phyloP scores from a whole-genome alignment of 2,329 filamentous ascomycete genomes.

The Stachybotrys chlorohalonatus region DNA sequence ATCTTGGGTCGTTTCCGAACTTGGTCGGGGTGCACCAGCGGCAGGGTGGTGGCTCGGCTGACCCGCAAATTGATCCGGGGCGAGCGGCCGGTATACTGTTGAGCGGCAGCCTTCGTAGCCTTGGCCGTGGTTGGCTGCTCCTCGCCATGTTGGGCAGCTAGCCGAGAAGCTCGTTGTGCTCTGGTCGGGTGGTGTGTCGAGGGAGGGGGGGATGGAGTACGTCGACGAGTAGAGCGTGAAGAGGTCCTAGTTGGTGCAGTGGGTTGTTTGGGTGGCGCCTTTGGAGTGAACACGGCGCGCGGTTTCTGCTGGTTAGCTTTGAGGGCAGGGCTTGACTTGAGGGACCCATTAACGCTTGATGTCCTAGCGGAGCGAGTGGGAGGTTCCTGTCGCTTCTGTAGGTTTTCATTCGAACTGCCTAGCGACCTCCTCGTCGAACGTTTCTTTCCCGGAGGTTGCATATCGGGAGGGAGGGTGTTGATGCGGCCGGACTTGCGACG shows the following conservation, averaged over 20 bases:
- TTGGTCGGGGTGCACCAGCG: conserved; percentile 51
- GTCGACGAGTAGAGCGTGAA: conserved; percentile 25
- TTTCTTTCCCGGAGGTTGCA: conserved; percentile 39
- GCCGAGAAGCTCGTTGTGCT: conserved; percentile 32
- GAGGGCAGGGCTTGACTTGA: conserved; percentile 15
- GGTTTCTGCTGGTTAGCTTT: conserved; percentile 13
- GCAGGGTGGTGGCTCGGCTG: conserved; percentile 30
- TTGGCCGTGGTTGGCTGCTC: conserved; percentile 6
- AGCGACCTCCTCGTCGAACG: conserved; percentile 38
- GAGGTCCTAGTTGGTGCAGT: conserved; percentile 15
- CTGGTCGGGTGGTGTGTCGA: conserved; percentile 30
- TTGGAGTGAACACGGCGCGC: conserved; percentile 16
- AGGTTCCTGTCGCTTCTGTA: conserved; percentile 16
- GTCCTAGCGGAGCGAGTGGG: conserved; percentile 15
- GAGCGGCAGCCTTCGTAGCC: conserved; percentile 3
- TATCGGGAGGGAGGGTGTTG: conserved; percentile 45
- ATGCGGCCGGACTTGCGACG: conserved; percentile 58
- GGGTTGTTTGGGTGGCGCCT: conserved; percentile 18
- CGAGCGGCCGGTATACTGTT: conserved; percentile 18
- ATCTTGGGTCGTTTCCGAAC: conserved; percentile 44
- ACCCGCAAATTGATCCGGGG: conserved; percentile 42
- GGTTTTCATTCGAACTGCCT: conserved; percentile 21
- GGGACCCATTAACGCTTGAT: conserved; percentile 11
- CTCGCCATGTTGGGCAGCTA: conserved; percentile 17
- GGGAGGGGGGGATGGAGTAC: conserved; percentile 30